These are phyloP conservation scores for Saussurea involucrata DNA, from an alignment of 129 eudicot species.

Conservation along the genomic window DNA sequence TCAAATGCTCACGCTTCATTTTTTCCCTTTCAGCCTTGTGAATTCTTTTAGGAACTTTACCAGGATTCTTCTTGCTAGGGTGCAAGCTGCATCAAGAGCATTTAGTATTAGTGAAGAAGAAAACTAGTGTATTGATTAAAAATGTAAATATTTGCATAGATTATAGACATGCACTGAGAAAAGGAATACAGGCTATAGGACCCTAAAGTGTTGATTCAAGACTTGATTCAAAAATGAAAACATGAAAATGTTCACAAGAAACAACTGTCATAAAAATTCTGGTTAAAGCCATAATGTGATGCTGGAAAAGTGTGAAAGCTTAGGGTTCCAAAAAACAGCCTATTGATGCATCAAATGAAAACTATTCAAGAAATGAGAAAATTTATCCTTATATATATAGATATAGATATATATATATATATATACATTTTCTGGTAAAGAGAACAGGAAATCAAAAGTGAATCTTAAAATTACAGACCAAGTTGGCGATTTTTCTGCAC, in stretches of 20 bases:
- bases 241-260: background rate
- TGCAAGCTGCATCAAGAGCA: conserved; percentile 39
- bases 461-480: conserved; percentile 20
- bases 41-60: conserved; percentile 63
- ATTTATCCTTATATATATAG: background rate
- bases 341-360: background rate
- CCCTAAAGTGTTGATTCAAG: background rate
- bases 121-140: background rate
- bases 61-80: conserved; percentile 47
- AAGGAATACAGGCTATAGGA: background rate
- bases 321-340: background rate
- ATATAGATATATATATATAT: background rate
- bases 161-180: background rate
- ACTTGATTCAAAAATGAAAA: background rate
- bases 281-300: background rate
- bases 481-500: conserved; percentile 29
- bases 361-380: background rate
- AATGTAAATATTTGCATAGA: background rate
- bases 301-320: background rate
- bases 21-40: conserved; percentile 89
- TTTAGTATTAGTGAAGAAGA: background rate
- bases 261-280: background rate
- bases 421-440: background rate
- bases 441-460: conserved; percentile 2
- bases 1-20: conserved; percentile 77